Conservation (phyloP, 345 rosid species). For the Firmiana major region DNA sequence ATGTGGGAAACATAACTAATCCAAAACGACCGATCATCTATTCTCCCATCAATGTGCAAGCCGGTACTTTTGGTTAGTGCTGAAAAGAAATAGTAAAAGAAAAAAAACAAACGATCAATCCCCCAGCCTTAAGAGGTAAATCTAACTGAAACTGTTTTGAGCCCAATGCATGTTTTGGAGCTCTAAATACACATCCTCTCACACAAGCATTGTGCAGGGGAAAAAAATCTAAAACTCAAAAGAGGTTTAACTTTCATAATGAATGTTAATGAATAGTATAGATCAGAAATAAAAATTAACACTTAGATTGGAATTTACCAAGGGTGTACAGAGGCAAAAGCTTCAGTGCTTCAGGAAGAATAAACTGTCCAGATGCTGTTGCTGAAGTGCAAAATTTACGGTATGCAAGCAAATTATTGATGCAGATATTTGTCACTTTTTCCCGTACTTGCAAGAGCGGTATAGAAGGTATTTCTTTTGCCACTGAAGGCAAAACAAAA, state of each 20-base stretch:
- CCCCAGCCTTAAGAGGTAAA: background rate
- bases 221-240: background rate
- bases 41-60: conserved; percentile 67
- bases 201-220: background rate
- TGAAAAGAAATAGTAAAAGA: conserved; percentile 27
- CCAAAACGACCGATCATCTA: conserved; percentile 91
- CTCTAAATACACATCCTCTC: background rate
- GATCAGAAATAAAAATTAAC: background rate
- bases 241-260: background rate
- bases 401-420: conserved; percentile 67
- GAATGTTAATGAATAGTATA: background rate
- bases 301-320: conserved; percentile 41
- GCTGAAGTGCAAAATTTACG: conserved; percentile 91
- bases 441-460: conserved; percentile 65
- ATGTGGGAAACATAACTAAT: conserved; percentile 61
- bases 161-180: background rate
- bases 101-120: background rate
- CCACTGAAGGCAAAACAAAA: conserved; percentile 39
- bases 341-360: conserved; percentile 96
- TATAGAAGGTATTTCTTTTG: conserved; percentile 59
- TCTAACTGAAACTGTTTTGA: background rate
- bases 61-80: conserved; percentile 78
- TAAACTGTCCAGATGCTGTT: conserved; percentile 83
- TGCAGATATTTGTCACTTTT: conserved; percentile 60
- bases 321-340: conserved; percentile 87